Percentiles rank a stretch among this genome's conserved stretches.
Conservation (phyloP, 768 basidiomycete species). For the Lactarius akahatsu region DNA sequence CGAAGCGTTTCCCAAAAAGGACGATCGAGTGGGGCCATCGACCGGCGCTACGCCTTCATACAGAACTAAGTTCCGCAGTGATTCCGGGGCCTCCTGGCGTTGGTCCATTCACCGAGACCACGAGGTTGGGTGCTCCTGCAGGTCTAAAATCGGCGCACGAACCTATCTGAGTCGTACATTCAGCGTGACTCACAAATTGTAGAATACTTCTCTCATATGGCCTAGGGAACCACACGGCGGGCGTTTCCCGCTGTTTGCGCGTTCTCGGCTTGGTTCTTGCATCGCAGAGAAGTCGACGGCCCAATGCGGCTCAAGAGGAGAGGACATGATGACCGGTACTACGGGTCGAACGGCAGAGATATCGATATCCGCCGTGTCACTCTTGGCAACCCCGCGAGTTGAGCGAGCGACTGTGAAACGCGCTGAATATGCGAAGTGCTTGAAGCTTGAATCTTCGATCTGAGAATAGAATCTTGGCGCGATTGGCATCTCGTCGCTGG, state of each 20-base stretch:
- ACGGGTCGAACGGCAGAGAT: neutral
- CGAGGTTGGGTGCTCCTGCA: neutral
- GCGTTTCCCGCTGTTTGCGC: neutral
- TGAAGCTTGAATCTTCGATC: neutral
- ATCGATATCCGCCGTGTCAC: neutral
- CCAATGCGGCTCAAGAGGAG: neutral
- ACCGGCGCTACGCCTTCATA: neutral
- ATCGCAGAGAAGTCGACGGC: neutral
- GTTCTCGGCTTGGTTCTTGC: neutral
- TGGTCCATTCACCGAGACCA: neutral
- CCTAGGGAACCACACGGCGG: neutral
- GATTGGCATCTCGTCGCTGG: neutral
- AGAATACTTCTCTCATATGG: neutral
- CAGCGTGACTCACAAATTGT: too few species aligned
- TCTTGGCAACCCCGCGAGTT: neutral
- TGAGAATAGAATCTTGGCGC: conserved; percentile 1
- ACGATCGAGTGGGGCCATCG: neutral
- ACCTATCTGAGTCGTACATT: neutral
- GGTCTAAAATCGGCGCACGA: neutral
- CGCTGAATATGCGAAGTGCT: neutral
- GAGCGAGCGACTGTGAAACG: neutral
- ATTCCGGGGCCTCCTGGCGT: neutral
- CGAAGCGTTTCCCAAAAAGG: neutral
- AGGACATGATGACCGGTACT: neutral
- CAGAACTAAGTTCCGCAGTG: neutral